These are phyloP conservation scores for Eremochloa ophiuroides DNA, from an alignment of 176 grass and related monocot genomes.

Conservation along the genomic window DNA sequence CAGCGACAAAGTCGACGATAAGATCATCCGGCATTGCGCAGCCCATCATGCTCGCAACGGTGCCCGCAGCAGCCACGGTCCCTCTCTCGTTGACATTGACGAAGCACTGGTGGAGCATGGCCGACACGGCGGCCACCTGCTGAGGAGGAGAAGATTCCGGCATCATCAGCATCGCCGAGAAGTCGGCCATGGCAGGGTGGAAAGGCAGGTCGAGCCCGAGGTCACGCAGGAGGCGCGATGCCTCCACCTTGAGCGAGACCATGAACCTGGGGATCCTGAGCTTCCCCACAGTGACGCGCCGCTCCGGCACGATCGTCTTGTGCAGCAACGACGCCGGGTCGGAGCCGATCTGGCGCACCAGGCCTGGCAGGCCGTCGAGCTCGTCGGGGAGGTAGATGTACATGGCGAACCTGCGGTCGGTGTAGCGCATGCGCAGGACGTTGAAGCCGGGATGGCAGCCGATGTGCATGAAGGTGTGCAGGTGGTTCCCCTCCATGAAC, in stretches of 20 bases:
- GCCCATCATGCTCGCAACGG: neutral
- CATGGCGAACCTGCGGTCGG: neutral
- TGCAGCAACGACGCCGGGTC: neutral
- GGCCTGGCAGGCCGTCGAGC: neutral
- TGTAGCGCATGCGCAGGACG: conserved; percentile 4
- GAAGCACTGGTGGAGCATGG: neutral
- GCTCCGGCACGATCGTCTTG: neutral
- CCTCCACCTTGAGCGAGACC: conserved; percentile 29
- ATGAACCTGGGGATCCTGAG: conserved; percentile 47
- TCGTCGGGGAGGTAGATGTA: conserved; percentile 42
- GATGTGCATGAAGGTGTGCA: neutral
- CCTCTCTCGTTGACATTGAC: conserved; percentile 43
- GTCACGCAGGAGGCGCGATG: conserved; percentile 14
- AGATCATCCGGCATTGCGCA: neutral
- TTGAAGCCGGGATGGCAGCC: conserved; percentile 21
- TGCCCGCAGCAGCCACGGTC: conserved; percentile 35
- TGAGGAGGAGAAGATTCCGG: too few species aligned
- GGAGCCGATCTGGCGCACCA: neutral
- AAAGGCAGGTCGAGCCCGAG: neutral
- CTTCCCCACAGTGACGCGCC: neutral
- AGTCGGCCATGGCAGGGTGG: neutral
- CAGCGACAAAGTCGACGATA: conserved; percentile 18
- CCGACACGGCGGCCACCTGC: neutral
- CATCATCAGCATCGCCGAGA: conserved; percentile 20
- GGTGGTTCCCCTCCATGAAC: conserved; percentile 2